These are phyloP conservation scores for Cinnamomum chago DNA, from an alignment of 164 flowering plant genomes.

Conservation along the genomic window DNA sequence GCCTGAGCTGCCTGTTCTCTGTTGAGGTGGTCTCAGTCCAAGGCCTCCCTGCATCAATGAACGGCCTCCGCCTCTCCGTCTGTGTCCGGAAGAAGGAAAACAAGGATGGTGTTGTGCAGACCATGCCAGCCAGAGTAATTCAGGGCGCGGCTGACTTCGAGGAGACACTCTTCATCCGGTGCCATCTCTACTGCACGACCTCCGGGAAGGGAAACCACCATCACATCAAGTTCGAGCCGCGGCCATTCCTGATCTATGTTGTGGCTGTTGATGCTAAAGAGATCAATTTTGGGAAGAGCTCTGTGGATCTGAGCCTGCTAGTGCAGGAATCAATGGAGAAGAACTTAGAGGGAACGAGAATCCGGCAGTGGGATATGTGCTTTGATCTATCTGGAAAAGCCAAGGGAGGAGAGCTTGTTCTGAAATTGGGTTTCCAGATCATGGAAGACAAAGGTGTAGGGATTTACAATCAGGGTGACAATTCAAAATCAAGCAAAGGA, in stretches of 20 bases:
- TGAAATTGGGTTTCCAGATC: slow-evolving; percentile 82
- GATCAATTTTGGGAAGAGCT: slow-evolving; percentile 68
- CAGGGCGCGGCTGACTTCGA: slow-evolving; percentile 94
- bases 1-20: slow-evolving; percentile 75
- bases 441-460: slow-evolving; percentile 84
- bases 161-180: slow-evolving; percentile 74
- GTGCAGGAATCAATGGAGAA: slow-evolving; percentile 77
- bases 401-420: slow-evolving; percentile 71
- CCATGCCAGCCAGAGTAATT: slow-evolving; percentile 86
- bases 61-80: slow-evolving; percentile 81
- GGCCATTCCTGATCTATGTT: slow-evolving; percentile 65
- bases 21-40: slow-evolving; percentile 78
- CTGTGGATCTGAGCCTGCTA: slow-evolving; percentile 68
- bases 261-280: slow-evolving; percentile 82
- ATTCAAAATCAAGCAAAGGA: slow-evolving; percentile 30
- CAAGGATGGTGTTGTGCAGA: slow-evolving; percentile 81
- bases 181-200: slow-evolving; percentile 58
- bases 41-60: slow-evolving; percentile 86
- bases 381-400: slow-evolving; percentile 77
- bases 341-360: slow-evolving; percentile 54
- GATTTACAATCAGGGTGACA: slow-evolving; percentile 46
- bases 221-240: slow-evolving; percentile 56
- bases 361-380: slow-evolving; percentile 75
- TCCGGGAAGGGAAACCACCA: slow-evolving; percentile 28
- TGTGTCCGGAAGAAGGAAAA: slow-evolving; percentile 84